These are phyloP conservation scores for Thielaviopsis populi DNA, from an alignment of 2,329 filamentous ascomycete species.

Conservation along the genomic window DNA sequence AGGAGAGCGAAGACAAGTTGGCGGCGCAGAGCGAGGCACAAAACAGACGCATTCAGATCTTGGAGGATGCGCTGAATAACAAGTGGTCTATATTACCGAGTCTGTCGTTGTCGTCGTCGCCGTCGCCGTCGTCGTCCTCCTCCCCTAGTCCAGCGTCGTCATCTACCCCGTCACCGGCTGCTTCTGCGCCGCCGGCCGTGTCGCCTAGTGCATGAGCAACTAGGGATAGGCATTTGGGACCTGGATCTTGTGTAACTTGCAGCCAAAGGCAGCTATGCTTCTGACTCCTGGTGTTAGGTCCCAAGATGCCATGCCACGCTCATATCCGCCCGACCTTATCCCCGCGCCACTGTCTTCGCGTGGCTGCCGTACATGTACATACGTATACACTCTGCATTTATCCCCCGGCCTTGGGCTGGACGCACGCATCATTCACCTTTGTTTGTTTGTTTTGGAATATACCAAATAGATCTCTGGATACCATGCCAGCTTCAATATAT, in stretches of 20 bases:
- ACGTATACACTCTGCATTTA: not conserved
- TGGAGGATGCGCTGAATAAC: constrained; percentile 43
- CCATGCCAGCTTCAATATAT: constrained; percentile 2
- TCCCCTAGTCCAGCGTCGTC: no score
- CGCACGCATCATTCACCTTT: not conserved
- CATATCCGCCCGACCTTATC: not conserved
- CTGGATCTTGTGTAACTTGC: not conserved
- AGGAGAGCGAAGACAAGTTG: constrained; percentile 35
- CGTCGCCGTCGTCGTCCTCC: not conserved
- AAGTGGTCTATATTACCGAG: constrained; percentile 33
- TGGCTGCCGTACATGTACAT: not conserved
- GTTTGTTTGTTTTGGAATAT: not conserved
- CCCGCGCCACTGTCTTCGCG: not conserved
- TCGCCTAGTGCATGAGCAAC: not conserved
- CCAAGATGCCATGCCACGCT: not conserved
- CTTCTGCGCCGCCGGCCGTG: not conserved
- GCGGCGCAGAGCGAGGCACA: constrained; percentile 31
- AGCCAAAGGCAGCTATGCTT: not conserved
- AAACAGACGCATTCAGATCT: constrained; percentile 32
- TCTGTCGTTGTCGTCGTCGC: not conserved
- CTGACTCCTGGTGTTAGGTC: not conserved
- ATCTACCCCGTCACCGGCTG: not conserved
- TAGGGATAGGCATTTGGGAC: not conserved
- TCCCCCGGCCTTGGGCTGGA: not conserved
- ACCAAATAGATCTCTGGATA: constrained; percentile 1